Percentiles rank a stretch among this genome's conserved stretches.
Conservation (phyloP, 192 early-diverging fungal species). For the Gamsiella multidivaricata region DNA sequence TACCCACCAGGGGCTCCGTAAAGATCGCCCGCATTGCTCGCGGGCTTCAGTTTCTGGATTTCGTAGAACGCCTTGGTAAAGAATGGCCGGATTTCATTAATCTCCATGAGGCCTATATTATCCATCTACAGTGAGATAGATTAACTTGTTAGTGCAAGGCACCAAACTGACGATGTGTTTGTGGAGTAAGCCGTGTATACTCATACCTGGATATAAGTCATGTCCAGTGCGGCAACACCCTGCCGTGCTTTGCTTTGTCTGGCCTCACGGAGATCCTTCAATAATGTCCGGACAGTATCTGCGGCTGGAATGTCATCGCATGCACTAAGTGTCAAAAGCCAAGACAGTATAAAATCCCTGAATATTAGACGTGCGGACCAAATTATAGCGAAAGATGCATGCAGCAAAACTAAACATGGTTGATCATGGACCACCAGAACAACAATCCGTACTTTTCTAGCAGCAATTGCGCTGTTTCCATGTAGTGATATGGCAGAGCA, state of each 20-base stretch:
- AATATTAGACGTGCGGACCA: slow-evolving; percentile 1
- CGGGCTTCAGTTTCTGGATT: slow-evolving; percentile 60
- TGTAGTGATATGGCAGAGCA: slow-evolving; percentile 79
- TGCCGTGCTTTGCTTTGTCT: slow-evolving; percentile 82
- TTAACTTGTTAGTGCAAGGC: neutral
- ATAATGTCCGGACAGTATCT: slow-evolving; percentile 74
- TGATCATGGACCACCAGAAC: no score
- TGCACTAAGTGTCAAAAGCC: slow-evolving; percentile 59
- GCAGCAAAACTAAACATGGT: no score
- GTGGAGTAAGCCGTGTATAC: no score
- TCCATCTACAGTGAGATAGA: slow-evolving; percentile 68
- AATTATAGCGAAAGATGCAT: no score
- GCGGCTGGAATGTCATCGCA: slow-evolving; percentile 85
- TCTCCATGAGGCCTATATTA: slow-evolving; percentile 85
- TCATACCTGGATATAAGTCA: slow-evolving; percentile 73
- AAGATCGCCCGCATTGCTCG: slow-evolving; percentile 3
- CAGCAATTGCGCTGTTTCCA: slow-evolving; percentile 85
- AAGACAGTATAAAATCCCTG: neutral
- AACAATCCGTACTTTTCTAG: slow-evolving; percentile 84
- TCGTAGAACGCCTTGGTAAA: slow-evolving; percentile 85
- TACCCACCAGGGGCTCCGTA: neutral
- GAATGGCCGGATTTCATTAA: slow-evolving; percentile 94
- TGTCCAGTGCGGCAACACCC: slow-evolving; percentile 75
- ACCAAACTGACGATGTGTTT: slow-evolving; percentile 1
- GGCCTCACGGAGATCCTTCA: slow-evolving; percentile 88